Conservation (phyloP, 345 rosid species). For the Rhizophora apiculata region DNA sequence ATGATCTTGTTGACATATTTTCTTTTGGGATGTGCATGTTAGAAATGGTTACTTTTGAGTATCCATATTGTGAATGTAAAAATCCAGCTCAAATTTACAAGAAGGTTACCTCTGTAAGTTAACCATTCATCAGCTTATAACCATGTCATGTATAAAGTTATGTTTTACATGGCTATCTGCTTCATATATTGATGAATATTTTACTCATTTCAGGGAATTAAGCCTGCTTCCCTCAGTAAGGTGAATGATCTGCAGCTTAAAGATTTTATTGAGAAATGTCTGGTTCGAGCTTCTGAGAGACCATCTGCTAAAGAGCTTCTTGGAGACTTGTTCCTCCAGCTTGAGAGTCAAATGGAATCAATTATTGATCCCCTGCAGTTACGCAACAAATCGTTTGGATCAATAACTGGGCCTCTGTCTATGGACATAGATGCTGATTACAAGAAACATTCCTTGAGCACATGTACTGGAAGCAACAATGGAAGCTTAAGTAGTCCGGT, state of each 20-base stretch:
- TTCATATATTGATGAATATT: slow-evolving; percentile 15
- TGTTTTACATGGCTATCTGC: not conserved
- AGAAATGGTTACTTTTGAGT: slow-evolving; percentile 86
- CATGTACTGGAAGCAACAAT: slow-evolving; percentile 38
- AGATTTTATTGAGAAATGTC: slow-evolving; percentile 70
- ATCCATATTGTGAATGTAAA: slow-evolving; percentile 80
- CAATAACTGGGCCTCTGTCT: slow-evolving; percentile 49
- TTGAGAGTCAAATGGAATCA: slow-evolving; percentile 39
- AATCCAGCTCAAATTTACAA: slow-evolving; percentile 94
- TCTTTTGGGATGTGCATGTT: slow-evolving; percentile 90
- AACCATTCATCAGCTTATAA: not conserved
- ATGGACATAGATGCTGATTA: slow-evolving; percentile 57
- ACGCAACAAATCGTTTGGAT: slow-evolving; percentile 1
- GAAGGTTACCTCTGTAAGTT: slow-evolving; percentile 85
- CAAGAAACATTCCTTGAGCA: slow-evolving; percentile 41
- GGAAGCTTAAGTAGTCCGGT: slow-evolving; percentile 31
- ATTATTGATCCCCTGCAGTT: slow-evolving; percentile 53
- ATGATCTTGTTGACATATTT: slow-evolving; percentile 81
- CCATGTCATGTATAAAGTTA: not conserved
- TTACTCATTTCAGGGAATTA: slow-evolving; percentile 45
- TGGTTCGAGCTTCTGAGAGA: slow-evolving; percentile 71
- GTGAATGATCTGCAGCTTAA: slow-evolving; percentile 64
- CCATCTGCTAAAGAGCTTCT: slow-evolving; percentile 76
- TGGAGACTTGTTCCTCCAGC: slow-evolving; percentile 55
- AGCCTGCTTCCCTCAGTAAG: slow-evolving; percentile 60